A percentile compares a stretch with the other conserved stretches of the same genome.
Evolutionary conservation across 1,284 basidiomycete genomes (phyloP).

Genomic region (Stereum hirsutum): DNA sequence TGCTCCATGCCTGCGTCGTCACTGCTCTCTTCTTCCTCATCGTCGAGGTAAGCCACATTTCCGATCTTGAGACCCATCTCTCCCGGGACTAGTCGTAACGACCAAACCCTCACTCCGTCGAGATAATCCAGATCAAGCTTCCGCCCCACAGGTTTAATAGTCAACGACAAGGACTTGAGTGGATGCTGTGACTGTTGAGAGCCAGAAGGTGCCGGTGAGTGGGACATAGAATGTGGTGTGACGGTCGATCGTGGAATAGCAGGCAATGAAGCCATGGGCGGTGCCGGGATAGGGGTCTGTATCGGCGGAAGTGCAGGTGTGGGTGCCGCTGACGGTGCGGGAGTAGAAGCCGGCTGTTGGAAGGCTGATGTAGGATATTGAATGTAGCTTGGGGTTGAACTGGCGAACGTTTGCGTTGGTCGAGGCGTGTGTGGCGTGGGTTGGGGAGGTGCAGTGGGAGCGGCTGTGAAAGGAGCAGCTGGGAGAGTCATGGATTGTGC

Average conservation of each 20-base stretch:
- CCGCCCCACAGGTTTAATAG: slow-evolving; percentile 49
- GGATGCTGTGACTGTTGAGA: slow-evolving; percentile 11
- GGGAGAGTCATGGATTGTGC: no score
- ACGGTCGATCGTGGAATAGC: slow-evolving; percentile 1
- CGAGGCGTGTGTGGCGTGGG: neutral
- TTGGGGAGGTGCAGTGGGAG: no score
- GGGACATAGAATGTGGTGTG: slow-evolving; percentile 21
- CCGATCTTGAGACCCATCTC: slow-evolving; percentile 44
- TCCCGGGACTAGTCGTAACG: slow-evolving; percentile 41
- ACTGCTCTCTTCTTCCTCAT: slow-evolving; percentile 30
- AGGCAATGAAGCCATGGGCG: no score
- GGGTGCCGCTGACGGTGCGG: neutral
- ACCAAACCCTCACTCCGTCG: slow-evolving; percentile 63
- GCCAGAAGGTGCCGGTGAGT: slow-evolving; percentile 32
- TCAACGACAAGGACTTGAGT: slow-evolving; percentile 36
- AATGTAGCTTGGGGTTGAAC: neutral
- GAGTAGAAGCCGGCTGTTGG: neutral
- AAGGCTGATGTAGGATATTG: neutral
- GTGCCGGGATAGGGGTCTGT: no score
- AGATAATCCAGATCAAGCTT: slow-evolving; percentile 44
- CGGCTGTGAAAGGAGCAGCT: no score
- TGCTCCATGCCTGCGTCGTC: slow-evolving; percentile 15
- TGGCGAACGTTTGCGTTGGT: neutral
- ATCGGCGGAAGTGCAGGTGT: neutral
- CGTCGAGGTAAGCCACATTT: slow-evolving; percentile 42